These are phyloP conservation scores for Macrocystidia cucumis DNA, from an alignment of 1,284 basidiomycete genomes.

Conservation along the genomic window DNA sequence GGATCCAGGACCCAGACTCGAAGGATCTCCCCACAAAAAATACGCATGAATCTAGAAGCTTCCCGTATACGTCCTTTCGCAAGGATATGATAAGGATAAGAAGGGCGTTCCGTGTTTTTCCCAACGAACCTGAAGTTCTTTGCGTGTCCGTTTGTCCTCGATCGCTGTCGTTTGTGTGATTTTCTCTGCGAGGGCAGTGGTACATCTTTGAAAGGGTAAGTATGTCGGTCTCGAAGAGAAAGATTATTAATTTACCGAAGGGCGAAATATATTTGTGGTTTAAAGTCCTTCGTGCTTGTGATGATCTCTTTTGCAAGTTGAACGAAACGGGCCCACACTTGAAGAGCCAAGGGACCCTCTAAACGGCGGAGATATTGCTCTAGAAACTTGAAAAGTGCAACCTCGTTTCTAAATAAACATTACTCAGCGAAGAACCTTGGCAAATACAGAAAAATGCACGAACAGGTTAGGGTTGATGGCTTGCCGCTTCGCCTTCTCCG, in stretches of 20 bases:
- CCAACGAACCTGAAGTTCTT: constrained; percentile 91
- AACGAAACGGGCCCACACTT: constrained; percentile 84
- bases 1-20: constrained; percentile 77
- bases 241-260: constrained; percentile 47
- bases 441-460: constrained; percentile 14
- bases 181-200: constrained; percentile 78
- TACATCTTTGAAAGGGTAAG: constrained; percentile 44
- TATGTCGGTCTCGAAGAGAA: constrained; percentile 3
- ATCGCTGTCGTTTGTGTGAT: constrained; percentile 83
- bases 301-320: constrained; percentile 78
- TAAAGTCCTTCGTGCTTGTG: constrained; percentile 54
- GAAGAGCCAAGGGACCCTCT: constrained; percentile 84
- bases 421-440: constrained; percentile 7
- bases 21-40: constrained; percentile 66
- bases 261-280: constrained; percentile 64
- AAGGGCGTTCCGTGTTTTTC: no score
- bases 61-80: constrained; percentile 72
- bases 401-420: constrained; percentile 45
- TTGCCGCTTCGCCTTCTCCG: constrained; percentile 51
- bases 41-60: constrained; percentile 79
- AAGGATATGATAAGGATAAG: not conserved
- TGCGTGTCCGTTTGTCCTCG: constrained; percentile 84
- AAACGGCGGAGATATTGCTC: constrained; percentile 82
- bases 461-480: constrained; percentile 63
- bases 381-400: constrained; percentile 74